Conservation (phyloP, 2,329 filamentous ascomycete genomes). For the Chaetomiaceae sp. region DNA sequence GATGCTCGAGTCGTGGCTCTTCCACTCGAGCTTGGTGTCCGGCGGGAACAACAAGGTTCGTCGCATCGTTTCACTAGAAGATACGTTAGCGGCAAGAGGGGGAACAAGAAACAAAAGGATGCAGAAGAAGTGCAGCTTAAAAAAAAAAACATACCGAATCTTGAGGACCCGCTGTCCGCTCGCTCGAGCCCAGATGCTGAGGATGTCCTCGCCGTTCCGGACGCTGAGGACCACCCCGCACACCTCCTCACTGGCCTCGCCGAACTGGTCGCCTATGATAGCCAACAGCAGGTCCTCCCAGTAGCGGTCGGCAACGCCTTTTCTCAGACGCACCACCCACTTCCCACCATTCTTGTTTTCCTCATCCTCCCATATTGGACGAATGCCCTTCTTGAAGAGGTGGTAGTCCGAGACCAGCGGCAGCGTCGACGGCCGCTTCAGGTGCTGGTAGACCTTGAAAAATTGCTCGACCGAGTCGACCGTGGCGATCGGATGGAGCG, state of each 20-base stretch:
- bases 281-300: conserved; percentile 93
- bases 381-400: conserved; percentile 93
- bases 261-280: conserved; percentile 90
- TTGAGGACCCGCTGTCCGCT: conserved; percentile 92
- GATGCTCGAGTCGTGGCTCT: conserved; percentile 94
- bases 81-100: too few species aligned
- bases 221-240: conserved; percentile 94
- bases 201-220: conserved; percentile 89
- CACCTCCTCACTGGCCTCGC: conserved; percentile 87
- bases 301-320: conserved; percentile 92
- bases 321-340: conserved; percentile 95
- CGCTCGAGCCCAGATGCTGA: conserved; percentile 96
- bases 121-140: not conserved
- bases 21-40: conserved; percentile 91
- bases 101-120: conserved; percentile 5
- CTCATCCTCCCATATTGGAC: conserved; percentile 97
- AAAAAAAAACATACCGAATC: conserved; percentile 80
- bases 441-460: conserved; percentile 80
- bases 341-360: conserved; percentile 95
- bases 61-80: conserved; percentile 84
- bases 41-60: conserved; percentile 78
- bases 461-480: conserved; percentile 86
- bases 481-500: conserved; percentile 77
- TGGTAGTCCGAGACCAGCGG: conserved; percentile 96
- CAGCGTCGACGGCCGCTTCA: conserved; percentile 82